These are phyloP conservation scores for Tephrocybe sp. DNA, from an alignment of 768 basidiomycete genomes.

Conservation along the genomic window DNA sequence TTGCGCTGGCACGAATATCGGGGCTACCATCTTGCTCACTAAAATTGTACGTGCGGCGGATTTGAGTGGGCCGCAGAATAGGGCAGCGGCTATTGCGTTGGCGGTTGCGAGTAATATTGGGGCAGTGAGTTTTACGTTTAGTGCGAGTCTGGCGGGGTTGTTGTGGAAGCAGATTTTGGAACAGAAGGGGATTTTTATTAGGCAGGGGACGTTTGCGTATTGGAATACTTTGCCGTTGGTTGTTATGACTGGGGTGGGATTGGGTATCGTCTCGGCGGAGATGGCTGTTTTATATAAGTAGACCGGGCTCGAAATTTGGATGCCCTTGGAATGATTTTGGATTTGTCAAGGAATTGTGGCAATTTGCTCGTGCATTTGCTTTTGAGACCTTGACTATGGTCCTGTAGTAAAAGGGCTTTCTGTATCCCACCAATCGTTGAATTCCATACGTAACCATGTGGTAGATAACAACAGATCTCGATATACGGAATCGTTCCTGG, in stretches of 20 bases:
- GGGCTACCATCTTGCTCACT: slow-evolving; percentile 85
- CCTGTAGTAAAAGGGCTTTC: no score
- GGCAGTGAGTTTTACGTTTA: slow-evolving; percentile 86
- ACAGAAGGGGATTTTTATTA: slow-evolving; percentile 69
- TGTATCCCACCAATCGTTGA: no score
- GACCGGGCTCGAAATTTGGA: neutral
- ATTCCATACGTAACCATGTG: no score
- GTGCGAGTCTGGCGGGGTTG: slow-evolving; percentile 84
- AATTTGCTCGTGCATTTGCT: no score
- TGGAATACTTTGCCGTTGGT: slow-evolving; percentile 70
- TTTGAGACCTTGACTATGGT: no score
- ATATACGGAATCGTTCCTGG: no score
- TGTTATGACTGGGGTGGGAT: slow-evolving; percentile 62
- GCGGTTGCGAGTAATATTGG: slow-evolving; percentile 89
- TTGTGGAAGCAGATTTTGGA: slow-evolving; percentile 75
- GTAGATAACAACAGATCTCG: no score
- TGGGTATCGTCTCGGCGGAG: slow-evolving; percentile 73
- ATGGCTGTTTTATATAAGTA: slow-evolving; percentile 52
- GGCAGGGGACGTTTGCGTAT: slow-evolving; percentile 59
- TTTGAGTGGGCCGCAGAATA: slow-evolving; percentile 32
- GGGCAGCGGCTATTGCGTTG: slow-evolving; percentile 67
- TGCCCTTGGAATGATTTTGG: no score
- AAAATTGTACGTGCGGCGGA: slow-evolving; percentile 63
- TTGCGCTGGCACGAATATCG: slow-evolving; percentile 86
- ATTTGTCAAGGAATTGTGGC: no score